Percentiles rank a stretch among this genome's conserved stretches.
These are phyloP conservation scores for Cnidoscolus chayamansa DNA, from an alignment of 441 rosid species.

Conservation along the genomic window DNA sequence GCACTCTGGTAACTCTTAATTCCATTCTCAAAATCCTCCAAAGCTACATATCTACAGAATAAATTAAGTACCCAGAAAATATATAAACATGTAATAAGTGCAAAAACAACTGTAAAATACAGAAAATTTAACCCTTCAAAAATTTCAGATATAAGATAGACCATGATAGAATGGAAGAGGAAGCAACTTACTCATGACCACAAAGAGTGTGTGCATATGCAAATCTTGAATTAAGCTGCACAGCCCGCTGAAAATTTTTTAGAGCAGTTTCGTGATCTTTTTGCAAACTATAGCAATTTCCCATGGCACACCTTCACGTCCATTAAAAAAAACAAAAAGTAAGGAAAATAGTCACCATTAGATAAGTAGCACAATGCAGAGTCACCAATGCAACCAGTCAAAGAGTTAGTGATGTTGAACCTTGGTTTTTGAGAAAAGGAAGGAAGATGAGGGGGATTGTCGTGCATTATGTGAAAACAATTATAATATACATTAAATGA, in stretches of 20 bases:
- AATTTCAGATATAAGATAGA: not conserved
- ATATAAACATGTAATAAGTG: slow-evolving; percentile 7
- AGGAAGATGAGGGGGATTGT: no score
- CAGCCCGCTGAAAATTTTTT: slow-evolving; percentile 90
- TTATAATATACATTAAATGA: no score
- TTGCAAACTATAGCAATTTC: slow-evolving; percentile 96
- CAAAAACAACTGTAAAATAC: slow-evolving; percentile 14
- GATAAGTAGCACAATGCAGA: no score
- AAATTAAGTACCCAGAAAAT: slow-evolving; percentile 10
- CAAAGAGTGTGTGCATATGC: slow-evolving; percentile 95
- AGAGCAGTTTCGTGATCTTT: slow-evolving; percentile 97
- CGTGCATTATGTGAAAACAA: no score
- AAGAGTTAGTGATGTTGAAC: not conserved
- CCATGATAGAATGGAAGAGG: not conserved
- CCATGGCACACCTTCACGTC: slow-evolving; percentile 89
- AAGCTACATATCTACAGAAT: slow-evolving; percentile 62
- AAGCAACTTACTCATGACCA: slow-evolving; percentile 84
- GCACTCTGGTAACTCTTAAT: slow-evolving; percentile 91
- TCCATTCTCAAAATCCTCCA: slow-evolving; percentile 94
- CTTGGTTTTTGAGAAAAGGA: no score
- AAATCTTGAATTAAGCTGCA: slow-evolving; percentile 80
- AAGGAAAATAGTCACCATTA: not conserved
- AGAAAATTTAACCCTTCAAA: not conserved
- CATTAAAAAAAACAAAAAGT: slow-evolving; percentile 17
- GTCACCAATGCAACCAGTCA: no score